Percentiles rank a stretch among this genome's conserved stretches.
Conservation (phyloP, 2,329 filamentous ascomycete genomes). For the Aspergillus niger region DNA sequence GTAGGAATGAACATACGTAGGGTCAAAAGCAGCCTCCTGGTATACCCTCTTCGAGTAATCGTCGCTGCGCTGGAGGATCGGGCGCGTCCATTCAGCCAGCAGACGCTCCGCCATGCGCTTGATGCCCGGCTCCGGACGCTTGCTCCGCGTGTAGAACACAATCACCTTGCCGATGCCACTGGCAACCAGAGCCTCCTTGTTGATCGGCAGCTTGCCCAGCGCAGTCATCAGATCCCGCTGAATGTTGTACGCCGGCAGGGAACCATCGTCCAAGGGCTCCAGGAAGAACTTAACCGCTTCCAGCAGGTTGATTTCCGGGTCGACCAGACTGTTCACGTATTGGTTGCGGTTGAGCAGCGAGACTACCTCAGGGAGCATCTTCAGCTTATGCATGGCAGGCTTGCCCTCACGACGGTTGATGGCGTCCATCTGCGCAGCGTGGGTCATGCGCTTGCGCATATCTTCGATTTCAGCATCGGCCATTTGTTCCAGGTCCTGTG, state of each 20-base stretch:
- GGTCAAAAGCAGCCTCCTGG: conserved; percentile 61
- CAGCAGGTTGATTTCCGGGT: conserved; percentile 92
- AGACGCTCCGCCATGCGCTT: conserved; percentile 91
- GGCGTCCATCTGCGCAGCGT: conserved; percentile 84
- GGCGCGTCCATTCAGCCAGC: conserved; percentile 93
- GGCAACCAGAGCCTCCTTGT: conserved; percentile 85
- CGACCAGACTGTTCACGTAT: conserved; percentile 78
- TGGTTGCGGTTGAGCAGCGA: conserved; percentile 84
- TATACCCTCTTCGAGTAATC: conserved; percentile 85
- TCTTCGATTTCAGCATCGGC: conserved; percentile 87
- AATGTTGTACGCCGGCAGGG: conserved; percentile 93
- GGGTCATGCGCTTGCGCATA: conserved; percentile 86
- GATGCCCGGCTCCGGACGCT: conserved; percentile 81
- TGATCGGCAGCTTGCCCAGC: conserved; percentile 77
- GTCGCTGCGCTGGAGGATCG: conserved; percentile 89
- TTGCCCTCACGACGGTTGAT: conserved; percentile 74
- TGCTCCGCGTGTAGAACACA: conserved; percentile 95
- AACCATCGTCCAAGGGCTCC: conserved; percentile 90
- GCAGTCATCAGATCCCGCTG: conserved; percentile 90
- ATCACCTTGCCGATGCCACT: conserved; percentile 96
- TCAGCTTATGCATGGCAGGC: conserved; percentile 88
- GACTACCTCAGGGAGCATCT: conserved; percentile 88
- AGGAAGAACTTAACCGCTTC: conserved; percentile 97
- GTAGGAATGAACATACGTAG: conserved; percentile 42
- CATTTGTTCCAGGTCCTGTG: conserved; percentile 81